These are phyloP conservation scores for Boletus smithii DNA, from an alignment of 1,284 basidiomycete genomes.

Conservation along the genomic window DNA sequence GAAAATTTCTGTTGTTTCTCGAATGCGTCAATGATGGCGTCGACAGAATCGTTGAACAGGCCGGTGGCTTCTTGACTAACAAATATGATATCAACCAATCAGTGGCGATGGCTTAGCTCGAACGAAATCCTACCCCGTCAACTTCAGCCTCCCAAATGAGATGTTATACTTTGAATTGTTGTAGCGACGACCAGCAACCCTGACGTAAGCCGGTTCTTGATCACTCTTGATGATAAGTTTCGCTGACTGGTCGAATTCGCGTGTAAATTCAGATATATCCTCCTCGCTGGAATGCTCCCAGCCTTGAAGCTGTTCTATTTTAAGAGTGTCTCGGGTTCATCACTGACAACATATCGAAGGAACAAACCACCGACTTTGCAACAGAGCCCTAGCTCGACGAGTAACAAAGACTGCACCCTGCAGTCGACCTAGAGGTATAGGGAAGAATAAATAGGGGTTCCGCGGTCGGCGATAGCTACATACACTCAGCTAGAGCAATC, in stretches of 20 bases:
- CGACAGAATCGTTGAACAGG: constrained; percentile 37
- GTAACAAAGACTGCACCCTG: constrained; percentile 38
- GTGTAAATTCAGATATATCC: constrained; percentile 8
- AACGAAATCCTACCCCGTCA: constrained; percentile 15
- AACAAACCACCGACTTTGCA: constrained; percentile 30
- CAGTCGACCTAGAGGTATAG: constrained; percentile 7
- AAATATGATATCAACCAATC: constrained; percentile 17
- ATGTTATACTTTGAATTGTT: neutral
- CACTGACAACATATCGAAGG: no score
- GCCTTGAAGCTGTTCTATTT: constrained; percentile 28
- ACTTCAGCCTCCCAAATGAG: constrained; percentile 4
- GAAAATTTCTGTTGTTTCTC: constrained; percentile 28
- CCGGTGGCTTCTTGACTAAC: constrained; percentile 43
- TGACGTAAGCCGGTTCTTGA: constrained; percentile 10
- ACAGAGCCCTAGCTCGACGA: constrained; percentile 31
- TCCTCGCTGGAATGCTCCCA: constrained; percentile 24
- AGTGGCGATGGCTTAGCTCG: no score
- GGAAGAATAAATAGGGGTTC: no score
- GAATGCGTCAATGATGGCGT: constrained; percentile 30
- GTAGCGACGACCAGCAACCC: constrained; percentile 1
- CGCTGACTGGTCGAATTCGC: constrained; percentile 11
- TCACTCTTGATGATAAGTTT: constrained; percentile 9
- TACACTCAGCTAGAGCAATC: constrained; percentile 36
- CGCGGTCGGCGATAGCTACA: constrained; percentile 5
- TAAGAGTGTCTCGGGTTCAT: constrained; percentile 13